A percentile compares a stretch with the other conserved stretches of the same genome.
Conservation (phyloP, 2,329 filamentous ascomycete species). For the Sporothrix dimorphospora region DNA sequence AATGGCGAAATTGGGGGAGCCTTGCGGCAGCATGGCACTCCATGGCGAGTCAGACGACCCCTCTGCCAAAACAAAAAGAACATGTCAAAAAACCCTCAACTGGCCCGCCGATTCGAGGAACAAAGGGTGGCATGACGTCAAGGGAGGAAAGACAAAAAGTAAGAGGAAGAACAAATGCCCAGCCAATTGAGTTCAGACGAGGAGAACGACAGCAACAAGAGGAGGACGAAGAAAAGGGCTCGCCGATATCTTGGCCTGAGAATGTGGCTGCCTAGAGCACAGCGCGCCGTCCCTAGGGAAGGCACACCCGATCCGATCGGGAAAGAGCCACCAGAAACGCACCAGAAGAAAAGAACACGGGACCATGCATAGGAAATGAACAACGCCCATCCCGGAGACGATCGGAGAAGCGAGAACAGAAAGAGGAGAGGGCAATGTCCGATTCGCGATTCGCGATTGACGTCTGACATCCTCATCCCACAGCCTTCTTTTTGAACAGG, state of each 20-base stretch:
- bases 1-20: neutral
- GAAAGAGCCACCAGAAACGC: slow-evolving; percentile 8
- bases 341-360: slow-evolving; percentile 20
- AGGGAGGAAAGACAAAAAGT: neutral
- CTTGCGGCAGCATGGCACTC: neutral
- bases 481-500: neutral
- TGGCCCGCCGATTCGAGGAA: no score
- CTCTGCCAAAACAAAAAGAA: neutral
- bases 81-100: neutral
- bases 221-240: neutral
- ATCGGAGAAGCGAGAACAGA: neutral
- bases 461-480: neutral
- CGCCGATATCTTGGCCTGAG: neutral
- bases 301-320: neutral
- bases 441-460: neutral
- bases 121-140: slow-evolving; percentile 4
- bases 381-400: neutral
- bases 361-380: neutral
- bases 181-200: neutral
- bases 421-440: neutral
- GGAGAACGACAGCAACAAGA: neutral
- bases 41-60: neutral
- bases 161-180: neutral
- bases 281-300: neutral
- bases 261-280: slow-evolving; percentile 19